phyloP scores from a whole-genome alignment of 2,329 filamentous ascomycete species.

The Endothia cerciana region DNA sequence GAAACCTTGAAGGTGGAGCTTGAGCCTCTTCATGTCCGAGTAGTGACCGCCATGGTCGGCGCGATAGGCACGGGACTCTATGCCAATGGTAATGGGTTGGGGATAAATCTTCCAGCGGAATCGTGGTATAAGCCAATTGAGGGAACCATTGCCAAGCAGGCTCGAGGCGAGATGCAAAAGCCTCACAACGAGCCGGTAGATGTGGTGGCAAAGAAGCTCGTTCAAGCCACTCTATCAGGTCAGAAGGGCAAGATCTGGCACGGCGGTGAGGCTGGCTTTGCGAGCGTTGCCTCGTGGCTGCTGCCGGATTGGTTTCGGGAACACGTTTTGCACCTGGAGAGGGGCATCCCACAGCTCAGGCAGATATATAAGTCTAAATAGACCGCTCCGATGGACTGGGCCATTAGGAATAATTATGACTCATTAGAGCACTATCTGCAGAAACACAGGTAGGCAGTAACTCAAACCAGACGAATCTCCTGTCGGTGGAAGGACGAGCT shows the following conservation, averaged over 20 bases:
- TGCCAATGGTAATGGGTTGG: constrained; percentile 4
- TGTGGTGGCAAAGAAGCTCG: constrained; percentile 4
- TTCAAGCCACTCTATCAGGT: not conserved
- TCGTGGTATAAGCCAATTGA: constrained; percentile 15
- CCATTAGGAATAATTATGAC: too few species aligned
- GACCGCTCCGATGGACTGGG: too few species aligned
- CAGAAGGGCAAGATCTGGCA: constrained; percentile 11
- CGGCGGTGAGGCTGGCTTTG: constrained; percentile 7
- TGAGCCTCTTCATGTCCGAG: constrained; percentile 34
- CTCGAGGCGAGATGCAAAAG: not conserved
- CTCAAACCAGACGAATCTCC: too few species aligned
- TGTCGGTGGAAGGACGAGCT: too few species aligned
- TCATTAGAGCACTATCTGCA: too few species aligned
- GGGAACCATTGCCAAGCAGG: not conserved
- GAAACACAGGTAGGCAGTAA: too few species aligned
- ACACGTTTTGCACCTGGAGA: constrained; percentile 8
- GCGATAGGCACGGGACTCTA: constrained; percentile 13
- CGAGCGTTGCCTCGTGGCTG: constrained; percentile 6
- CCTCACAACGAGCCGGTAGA: constrained; percentile 8
- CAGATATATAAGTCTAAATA: too few species aligned
- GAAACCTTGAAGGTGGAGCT: constrained; percentile 36
- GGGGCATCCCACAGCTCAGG: too few species aligned
- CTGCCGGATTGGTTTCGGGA: constrained; percentile 14
- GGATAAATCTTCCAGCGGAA: constrained; percentile 9
- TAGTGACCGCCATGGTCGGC: constrained; percentile 33